phyloP scores from a whole-genome alignment of 1,284 basidiomycete species.

The Ustilago curta region DNA sequence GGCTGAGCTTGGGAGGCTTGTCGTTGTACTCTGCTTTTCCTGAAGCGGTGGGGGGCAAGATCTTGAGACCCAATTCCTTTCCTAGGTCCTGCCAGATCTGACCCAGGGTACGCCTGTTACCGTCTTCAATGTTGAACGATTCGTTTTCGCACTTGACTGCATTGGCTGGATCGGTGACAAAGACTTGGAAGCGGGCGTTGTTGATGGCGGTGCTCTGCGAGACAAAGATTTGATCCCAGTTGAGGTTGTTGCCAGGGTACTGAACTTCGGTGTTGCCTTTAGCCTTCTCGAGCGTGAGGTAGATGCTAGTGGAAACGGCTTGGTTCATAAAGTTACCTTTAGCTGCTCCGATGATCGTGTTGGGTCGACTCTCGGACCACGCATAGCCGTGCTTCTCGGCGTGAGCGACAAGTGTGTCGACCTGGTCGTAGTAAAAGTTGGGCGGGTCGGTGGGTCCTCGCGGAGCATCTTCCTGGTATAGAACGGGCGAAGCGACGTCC shows the following conservation, averaged over 20 bases:
- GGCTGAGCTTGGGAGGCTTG: constrained; percentile 35
- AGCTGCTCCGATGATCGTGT: constrained; percentile 50
- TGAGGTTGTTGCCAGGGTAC: constrained; percentile 44
- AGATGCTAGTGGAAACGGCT: constrained; percentile 42
- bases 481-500: constrained; percentile 40
- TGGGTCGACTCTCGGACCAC: constrained; percentile 48
- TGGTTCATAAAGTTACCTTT: constrained; percentile 54
- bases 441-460: constrained; percentile 39
- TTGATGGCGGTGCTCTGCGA: constrained; percentile 45
- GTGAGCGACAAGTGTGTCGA: constrained; percentile 40
- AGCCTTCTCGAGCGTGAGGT: constrained; percentile 41
- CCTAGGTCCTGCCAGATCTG: constrained; percentile 47
- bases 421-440: constrained; percentile 50
- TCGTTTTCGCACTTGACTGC: constrained; percentile 41
- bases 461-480: constrained; percentile 38
- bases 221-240: constrained; percentile 47
- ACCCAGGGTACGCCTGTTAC: constrained; percentile 34
- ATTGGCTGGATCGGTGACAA: constrained; percentile 37
- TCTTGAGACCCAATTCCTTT: constrained; percentile 31
- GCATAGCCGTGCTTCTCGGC: constrained; percentile 46
- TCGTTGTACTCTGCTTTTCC: constrained; percentile 33
- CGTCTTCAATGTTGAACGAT: constrained; percentile 53
- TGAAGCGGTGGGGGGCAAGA: constrained; percentile 25
- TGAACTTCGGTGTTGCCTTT: constrained; percentile 44
- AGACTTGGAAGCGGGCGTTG: constrained; percentile 50